A percentile compares a stretch with the other conserved stretches of the same genome.
Conservation (phyloP, 805 yeast genomes). For the Babjeviella inositovora region DNA sequence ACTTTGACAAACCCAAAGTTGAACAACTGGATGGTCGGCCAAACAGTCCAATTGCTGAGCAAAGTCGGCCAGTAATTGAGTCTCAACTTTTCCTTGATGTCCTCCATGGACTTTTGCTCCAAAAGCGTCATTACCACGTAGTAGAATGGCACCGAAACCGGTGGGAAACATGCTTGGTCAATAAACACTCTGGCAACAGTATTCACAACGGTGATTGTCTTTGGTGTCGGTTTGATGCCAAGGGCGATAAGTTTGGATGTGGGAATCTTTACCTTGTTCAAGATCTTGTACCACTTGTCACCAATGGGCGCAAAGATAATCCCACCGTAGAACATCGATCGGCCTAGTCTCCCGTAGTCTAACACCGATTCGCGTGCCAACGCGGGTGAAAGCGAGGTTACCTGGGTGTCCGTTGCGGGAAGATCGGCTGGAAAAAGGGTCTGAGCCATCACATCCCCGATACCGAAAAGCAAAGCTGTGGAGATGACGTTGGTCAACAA, state of each 20-base stretch:
- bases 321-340: constrained; percentile 63
- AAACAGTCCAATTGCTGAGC: constrained; percentile 63
- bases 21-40: constrained; percentile 78
- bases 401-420: constrained; percentile 3
- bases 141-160: constrained; percentile 61
- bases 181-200: constrained; percentile 34
- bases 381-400: constrained; percentile 1
- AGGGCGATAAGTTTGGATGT: no score
- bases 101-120: constrained; percentile 30
- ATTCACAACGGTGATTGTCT: constrained; percentile 7
- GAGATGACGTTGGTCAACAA: constrained; percentile 25
- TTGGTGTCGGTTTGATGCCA: no score
- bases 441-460: constrained; percentile 71
- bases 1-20: constrained; percentile 71
- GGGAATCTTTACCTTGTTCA: constrained; percentile 26
- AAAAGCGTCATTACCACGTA: constrained; percentile 49
- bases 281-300: constrained; percentile 46
- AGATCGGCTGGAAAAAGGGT: constrained; percentile 17
- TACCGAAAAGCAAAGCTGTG: constrained; percentile 45
- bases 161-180: constrained; percentile 72
- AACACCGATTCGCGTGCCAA: constrained; percentile 8
- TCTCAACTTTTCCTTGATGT: constrained; percentile 22
- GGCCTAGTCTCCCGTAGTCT: constrained; percentile 36
- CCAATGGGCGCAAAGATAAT: constrained; percentile 65
- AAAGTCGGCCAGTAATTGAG: constrained; percentile 54